A percentile compares a stretch with the other conserved stretches of the same genome.
Evolutionary conservation across 2,329 filamentous ascomycete species (phyloP).

Genomic region (Plectosphaerella cucumerina): DNA sequence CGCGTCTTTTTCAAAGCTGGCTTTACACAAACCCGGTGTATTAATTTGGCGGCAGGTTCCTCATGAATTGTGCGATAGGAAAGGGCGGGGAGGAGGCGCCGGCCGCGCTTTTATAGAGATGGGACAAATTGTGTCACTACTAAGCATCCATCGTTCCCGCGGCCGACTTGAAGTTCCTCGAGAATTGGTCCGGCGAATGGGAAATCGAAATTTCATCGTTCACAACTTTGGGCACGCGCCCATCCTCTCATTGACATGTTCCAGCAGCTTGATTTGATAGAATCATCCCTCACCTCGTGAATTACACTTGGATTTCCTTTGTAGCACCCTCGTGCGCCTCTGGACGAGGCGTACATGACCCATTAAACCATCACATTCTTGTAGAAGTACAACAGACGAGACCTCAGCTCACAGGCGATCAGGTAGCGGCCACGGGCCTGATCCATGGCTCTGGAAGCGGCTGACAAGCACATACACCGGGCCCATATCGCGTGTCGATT

Average conservation of each 20-base stretch:
- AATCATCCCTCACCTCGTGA: background rate
- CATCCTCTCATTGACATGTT: too few relatives aligned
- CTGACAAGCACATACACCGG: too few relatives aligned
- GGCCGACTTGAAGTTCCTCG: background rate
- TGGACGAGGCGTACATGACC: background rate
- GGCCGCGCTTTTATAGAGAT: constrained; percentile 4
- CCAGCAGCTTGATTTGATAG: too few relatives aligned
- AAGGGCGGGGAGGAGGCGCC: background rate
- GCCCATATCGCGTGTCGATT: too few relatives aligned
- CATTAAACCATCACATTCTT: too few relatives aligned
- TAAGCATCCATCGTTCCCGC: background rate
- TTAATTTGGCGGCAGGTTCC: constrained; percentile 10
- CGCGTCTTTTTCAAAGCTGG: constrained; percentile 11
- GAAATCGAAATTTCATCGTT: constrained; percentile 4
- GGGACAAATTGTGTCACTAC: constrained; percentile 1
- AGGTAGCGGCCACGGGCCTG: too few relatives aligned
- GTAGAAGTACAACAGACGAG: too few relatives aligned
- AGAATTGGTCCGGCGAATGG: background rate
- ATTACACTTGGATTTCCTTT: background rate
- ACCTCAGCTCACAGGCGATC: too few relatives aligned
- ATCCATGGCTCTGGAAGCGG: too few relatives aligned
- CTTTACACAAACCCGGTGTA: constrained; percentile 12
- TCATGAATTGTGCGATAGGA: constrained; percentile 2
- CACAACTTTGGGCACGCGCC: background rate
- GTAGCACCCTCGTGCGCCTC: background rate